phyloP scores from a whole-genome alignment of 2,329 filamentous ascomycete genomes.

The Sporothrix protearum region DNA sequence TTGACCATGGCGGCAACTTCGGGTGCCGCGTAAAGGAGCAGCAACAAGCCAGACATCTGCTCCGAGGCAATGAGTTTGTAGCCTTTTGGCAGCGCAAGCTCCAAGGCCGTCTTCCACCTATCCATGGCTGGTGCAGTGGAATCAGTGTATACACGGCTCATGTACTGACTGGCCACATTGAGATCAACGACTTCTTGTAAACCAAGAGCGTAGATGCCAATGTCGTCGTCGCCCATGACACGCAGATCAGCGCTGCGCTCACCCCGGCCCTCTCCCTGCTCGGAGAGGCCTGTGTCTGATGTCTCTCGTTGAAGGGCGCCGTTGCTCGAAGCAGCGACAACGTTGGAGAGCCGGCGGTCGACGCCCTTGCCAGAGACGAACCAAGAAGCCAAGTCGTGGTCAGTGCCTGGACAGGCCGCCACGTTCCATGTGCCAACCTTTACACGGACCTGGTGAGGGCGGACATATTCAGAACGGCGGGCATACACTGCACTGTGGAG shows the following conservation, averaged over 20 bases:
- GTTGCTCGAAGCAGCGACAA: constrained; percentile 44
- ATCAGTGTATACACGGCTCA: constrained; percentile 69
- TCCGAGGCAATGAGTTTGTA: constrained; percentile 76
- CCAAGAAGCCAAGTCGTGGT: constrained; percentile 85
- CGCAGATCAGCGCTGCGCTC: constrained; percentile 36
- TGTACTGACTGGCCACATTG: constrained; percentile 71
- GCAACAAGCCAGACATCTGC: constrained; percentile 79
- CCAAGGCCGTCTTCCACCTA: constrained; percentile 76
- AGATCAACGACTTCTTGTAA: constrained; percentile 92
- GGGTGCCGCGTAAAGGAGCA: constrained; percentile 82
- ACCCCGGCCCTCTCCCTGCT: constrained; percentile 33
- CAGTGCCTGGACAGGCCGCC: constrained; percentile 75
- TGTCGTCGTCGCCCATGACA: constrained; percentile 59
- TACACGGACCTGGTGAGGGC: constrained; percentile 69
- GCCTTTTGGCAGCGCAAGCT: constrained; percentile 68
- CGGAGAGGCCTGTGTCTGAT: constrained; percentile 42
- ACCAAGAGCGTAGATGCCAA: constrained; percentile 85
- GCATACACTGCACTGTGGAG: constrained; percentile 66
- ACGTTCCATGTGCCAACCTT: constrained; percentile 97
- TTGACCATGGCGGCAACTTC: constrained; percentile 70
- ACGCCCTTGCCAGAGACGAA: constrained; percentile 76
- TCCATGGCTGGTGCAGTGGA: constrained; percentile 55
- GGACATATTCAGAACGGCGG: constrained; percentile 74
- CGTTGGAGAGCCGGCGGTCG: constrained; percentile 57
- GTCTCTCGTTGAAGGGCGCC: constrained; percentile 41